These are phyloP conservation scores for Termitomyces sp. DNA, from an alignment of 1,284 basidiomycete species.

Conservation along the genomic window DNA sequence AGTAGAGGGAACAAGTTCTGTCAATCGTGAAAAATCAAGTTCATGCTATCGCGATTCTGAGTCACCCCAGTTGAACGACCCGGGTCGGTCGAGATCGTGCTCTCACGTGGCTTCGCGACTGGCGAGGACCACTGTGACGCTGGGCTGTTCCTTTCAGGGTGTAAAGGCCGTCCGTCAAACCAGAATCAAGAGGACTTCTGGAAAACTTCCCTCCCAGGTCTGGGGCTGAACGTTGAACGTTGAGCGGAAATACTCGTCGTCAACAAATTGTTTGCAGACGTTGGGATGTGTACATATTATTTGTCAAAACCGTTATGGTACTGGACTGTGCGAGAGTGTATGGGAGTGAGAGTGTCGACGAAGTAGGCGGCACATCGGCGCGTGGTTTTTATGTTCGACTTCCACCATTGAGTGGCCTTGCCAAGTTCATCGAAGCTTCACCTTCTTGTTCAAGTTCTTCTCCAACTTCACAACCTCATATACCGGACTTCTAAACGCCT, in stretches of 20 bases:
- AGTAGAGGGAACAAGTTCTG: too few species aligned
- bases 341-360: neutral
- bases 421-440: neutral
- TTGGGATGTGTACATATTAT: neutral
- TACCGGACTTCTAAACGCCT: slow-evolving; percentile 3
- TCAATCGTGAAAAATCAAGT: too few species aligned
- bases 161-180: too few species aligned
- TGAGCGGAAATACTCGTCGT: too few species aligned
- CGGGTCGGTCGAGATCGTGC: neutral
- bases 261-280: too few species aligned
- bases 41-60: neutral
- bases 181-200: too few species aligned
- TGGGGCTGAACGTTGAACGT: too few species aligned
- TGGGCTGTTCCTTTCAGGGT: neutral
- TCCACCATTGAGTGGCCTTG: neutral
- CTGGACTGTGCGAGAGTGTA: neutral
- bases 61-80: neutral
- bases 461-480: slow-evolving; percentile 2
- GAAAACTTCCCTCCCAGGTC: too few species aligned
- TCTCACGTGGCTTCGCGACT: neutral
- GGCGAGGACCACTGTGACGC: neutral
- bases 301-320: neutral
- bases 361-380: neutral
- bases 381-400: neutral
- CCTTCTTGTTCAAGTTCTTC: neutral